Conservation (phyloP, 2,329 filamentous ascomycete species). For the Alternaria infectoria region DNA sequence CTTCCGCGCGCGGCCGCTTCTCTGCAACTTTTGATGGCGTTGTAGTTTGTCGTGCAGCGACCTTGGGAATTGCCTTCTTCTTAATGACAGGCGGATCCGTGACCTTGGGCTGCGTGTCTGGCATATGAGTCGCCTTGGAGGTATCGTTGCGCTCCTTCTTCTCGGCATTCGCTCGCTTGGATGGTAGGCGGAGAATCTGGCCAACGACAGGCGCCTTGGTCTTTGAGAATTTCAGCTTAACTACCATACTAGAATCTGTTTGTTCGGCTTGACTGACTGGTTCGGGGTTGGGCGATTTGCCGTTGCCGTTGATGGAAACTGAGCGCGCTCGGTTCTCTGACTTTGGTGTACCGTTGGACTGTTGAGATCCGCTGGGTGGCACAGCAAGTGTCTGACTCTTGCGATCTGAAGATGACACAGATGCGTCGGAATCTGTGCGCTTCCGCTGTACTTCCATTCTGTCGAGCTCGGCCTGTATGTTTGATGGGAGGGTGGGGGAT, state of each 20-base stretch:
- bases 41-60: constrained; percentile 29
- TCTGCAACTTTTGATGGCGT: constrained; percentile 33
- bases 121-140: constrained; percentile 18
- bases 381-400: constrained; percentile 36
- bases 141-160: constrained; percentile 38
- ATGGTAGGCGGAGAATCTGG: constrained; percentile 40
- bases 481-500: constrained; percentile 64
- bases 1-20: constrained; percentile 45
- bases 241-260: constrained; percentile 44
- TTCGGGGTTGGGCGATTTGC: constrained; percentile 30
- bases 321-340: constrained; percentile 32
- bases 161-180: constrained; percentile 27
- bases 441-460: constrained; percentile 48
- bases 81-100: constrained; percentile 28
- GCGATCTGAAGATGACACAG: constrained; percentile 42
- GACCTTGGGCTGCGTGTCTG: constrained; percentile 27
- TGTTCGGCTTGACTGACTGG: constrained; percentile 17
- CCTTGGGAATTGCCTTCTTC: constrained; percentile 35
- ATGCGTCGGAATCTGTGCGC: constrained; percentile 44
- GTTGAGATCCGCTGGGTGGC: constrained; percentile 24
- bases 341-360: constrained; percentile 29
- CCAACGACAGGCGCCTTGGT: constrained; percentile 57
- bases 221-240: constrained; percentile 61
- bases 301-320: constrained; percentile 35
- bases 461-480: constrained; percentile 61